Evolutionary conservation across 1,139 yeast genomes (phyloP).

Genomic region (Geotrichum klebahnii): DNA sequence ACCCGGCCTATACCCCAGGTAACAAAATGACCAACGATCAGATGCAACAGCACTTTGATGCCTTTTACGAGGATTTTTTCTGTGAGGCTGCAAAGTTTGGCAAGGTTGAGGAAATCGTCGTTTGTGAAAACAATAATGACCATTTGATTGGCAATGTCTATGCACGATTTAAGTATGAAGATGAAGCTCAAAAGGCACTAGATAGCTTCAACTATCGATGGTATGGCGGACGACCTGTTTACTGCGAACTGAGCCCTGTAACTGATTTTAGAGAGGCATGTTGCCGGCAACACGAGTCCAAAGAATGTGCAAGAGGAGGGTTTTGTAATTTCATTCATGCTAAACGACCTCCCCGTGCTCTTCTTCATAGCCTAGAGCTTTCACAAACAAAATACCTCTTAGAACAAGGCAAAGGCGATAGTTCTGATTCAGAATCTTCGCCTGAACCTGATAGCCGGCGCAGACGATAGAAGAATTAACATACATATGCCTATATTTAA

Average conservation of each 20-base stretch:
- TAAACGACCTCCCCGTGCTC: constrained; percentile 50
- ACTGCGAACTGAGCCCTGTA: constrained; percentile 78
- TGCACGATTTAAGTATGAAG: constrained; percentile 53
- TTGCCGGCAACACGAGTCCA: constrained; percentile 65
- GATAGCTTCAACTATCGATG: constrained; percentile 68
- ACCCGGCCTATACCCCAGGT: constrained; percentile 46
- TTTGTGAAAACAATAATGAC: constrained; percentile 79
- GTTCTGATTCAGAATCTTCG: constrained; percentile 16
- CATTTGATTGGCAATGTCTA: constrained; percentile 85
- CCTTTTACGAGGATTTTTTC: constrained; percentile 70
- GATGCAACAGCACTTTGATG: constrained; percentile 54
- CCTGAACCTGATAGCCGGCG: constrained; percentile 10
- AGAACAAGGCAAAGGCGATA: constrained; percentile 21
- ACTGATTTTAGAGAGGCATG: constrained; percentile 65
- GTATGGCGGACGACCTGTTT: constrained; percentile 77
- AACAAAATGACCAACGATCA: constrained; percentile 40
- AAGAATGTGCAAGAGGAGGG: constrained; percentile 69
- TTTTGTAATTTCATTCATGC: constrained; percentile 86
- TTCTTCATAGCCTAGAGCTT: constrained; percentile 43
- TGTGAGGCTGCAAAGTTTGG: constrained; percentile 59
- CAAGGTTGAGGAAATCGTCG: constrained; percentile 60
- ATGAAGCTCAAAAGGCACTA: constrained; percentile 59
- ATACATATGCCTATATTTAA: not conserved
- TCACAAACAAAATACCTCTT: constrained; percentile 38
- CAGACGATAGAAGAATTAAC: not conserved